Evolutionary conservation across 179 eudicot species (phyloP).

Genomic region (Dionaea muscipula): DNA sequence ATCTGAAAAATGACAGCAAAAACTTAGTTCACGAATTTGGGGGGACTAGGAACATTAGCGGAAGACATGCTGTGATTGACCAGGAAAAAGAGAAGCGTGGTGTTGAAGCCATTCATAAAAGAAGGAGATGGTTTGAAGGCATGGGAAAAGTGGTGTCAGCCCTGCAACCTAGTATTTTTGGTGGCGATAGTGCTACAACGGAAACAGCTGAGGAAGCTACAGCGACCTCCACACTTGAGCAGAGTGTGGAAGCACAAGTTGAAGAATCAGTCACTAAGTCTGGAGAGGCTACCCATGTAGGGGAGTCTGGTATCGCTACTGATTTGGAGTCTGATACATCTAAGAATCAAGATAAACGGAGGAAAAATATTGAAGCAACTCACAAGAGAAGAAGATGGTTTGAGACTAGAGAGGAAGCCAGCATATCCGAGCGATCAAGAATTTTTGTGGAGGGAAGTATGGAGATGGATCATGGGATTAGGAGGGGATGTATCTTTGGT

Average conservation of each 20-base stretch:
- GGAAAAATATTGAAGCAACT: conserved; percentile 22
- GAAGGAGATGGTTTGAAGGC: conserved; percentile 35
- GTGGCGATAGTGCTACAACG: conserved; percentile 16
- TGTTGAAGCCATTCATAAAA: conserved; percentile 24
- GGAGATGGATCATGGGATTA: conserved; percentile 13
- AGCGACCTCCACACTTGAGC: conserved; percentile 17
- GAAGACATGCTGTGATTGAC: conserved; percentile 16
- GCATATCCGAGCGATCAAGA: conserved; percentile 25
- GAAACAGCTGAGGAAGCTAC: conserved; percentile 17
- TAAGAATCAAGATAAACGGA: conserved; percentile 15
- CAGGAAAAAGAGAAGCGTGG: conserved; percentile 24
- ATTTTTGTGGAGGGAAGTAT: conserved; percentile 19
- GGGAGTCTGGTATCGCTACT: conserved; percentile 15
- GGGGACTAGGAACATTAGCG: conserved; percentile 18
- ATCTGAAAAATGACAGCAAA: conserved; percentile 13
- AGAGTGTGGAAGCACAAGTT: conserved; percentile 19
- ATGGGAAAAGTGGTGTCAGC: conserved; percentile 15
- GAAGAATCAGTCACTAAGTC: conserved; percentile 18
- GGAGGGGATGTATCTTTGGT: not conserved
- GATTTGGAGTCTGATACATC: conserved; percentile 8
- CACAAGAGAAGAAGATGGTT: conserved; percentile 28
- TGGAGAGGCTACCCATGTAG: conserved; percentile 16
- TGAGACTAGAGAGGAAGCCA: conserved; percentile 26
- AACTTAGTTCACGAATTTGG: conserved; percentile 15
- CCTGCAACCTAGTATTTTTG: conserved; percentile 23